Conservation (phyloP, 2,329 filamentous ascomycete species). For the Epicoccum nigrum region DNA sequence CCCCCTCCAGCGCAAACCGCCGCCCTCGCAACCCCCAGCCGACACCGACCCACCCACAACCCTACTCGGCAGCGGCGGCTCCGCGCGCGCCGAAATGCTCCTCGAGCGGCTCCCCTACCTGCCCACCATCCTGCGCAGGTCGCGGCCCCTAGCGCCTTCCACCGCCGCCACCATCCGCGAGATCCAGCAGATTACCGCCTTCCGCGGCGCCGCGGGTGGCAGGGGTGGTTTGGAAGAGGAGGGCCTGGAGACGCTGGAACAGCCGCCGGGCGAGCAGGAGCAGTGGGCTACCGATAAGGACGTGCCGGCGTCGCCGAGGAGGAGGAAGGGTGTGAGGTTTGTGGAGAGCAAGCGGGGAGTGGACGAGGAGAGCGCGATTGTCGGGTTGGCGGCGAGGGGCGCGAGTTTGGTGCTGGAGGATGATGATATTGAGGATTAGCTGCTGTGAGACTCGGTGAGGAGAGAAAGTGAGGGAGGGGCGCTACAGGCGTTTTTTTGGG, state of each 20-base stretch:
- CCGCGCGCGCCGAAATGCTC: conserved; percentile 74
- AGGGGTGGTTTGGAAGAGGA: conserved; percentile 43
- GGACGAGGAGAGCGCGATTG: conserved; percentile 31
- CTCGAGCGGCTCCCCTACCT: conserved; percentile 89
- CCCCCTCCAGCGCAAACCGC: conserved; percentile 16
- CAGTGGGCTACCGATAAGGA: conserved; percentile 54
- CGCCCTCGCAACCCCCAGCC: neutral
- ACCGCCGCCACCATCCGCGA: conserved; percentile 55
- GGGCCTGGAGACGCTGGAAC: conserved; percentile 18
- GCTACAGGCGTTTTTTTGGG: neutral
- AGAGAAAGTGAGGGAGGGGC: too few relatives aligned
- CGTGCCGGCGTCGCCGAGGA: conserved; percentile 29
- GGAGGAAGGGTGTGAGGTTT: conserved; percentile 15
- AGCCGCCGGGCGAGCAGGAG: conserved; percentile 38
- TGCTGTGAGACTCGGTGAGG: too few relatives aligned
- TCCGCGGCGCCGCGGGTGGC: conserved; percentile 50
- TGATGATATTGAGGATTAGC: conserved; percentile 57
- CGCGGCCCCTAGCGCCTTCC: conserved; percentile 35
- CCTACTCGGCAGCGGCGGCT: conserved; percentile 65
- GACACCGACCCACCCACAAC: conserved; percentile 25
- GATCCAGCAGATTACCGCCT: conserved; percentile 71
- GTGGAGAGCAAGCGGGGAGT: neutral
- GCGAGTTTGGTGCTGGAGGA: conserved; percentile 53
- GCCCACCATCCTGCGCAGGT: conserved; percentile 62
- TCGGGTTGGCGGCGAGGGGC: conserved; percentile 30